Evolutionary conservation across 108 stramenopile genomes (phyloP).

Genomic region (Mediolabrus comicus): DNA sequence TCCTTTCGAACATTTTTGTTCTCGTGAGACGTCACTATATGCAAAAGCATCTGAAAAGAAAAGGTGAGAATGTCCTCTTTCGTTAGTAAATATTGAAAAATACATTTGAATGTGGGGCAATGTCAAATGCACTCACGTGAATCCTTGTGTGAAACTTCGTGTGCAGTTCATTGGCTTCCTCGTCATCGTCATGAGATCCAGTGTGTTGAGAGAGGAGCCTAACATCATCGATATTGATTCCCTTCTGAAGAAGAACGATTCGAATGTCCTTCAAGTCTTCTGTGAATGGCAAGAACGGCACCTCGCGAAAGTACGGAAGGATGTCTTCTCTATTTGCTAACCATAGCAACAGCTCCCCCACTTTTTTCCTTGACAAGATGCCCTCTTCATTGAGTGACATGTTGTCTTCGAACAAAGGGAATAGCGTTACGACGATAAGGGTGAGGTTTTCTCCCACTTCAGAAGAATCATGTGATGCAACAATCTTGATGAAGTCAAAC

Average conservation of each 20-base stretch:
- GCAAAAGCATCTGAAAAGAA: conserved; percentile 18
- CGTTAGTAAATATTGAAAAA: not conserved
- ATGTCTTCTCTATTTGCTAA: conserved; percentile 52
- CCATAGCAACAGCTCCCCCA: conserved; percentile 57
- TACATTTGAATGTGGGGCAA: not conserved
- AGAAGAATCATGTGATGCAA: conserved; percentile 42
- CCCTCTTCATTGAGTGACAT: conserved; percentile 3
- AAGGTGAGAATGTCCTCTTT: not conserved
- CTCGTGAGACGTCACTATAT: conserved; percentile 53
- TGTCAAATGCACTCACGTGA: conserved; percentile 19
- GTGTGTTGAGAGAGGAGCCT: conserved; percentile 40
- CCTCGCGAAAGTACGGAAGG: conserved; percentile 51
- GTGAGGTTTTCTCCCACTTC: conserved; percentile 69
- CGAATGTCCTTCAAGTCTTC: conserved; percentile 52
- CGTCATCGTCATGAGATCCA: conserved; percentile 16
- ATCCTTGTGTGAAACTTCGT: conserved; percentile 37
- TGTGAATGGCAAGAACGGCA: conserved; percentile 75
- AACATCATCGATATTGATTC: conserved; percentile 77
- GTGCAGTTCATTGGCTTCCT: conserved; percentile 12
- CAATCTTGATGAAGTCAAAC: conserved; percentile 62
- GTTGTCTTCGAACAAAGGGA: conserved; percentile 59
- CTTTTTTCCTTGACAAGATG: conserved; percentile 42
- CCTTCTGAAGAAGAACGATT: conserved; percentile 42
- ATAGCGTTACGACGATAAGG: conserved; percentile 71
- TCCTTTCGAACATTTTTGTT: conserved; percentile 74